Conservation (phyloP, 306 rosid species). For the Cucumis cinereus region DNA sequence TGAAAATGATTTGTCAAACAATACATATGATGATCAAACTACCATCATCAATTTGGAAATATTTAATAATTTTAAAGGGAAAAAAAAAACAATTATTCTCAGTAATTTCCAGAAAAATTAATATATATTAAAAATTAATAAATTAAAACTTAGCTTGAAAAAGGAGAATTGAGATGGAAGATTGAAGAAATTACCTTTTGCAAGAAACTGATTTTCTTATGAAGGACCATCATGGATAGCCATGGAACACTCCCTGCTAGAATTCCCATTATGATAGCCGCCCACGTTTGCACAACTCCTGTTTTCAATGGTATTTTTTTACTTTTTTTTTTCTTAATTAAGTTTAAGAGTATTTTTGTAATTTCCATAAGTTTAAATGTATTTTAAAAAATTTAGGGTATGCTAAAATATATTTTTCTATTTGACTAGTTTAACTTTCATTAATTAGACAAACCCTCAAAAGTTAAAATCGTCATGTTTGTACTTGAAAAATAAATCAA, state of each 20-base stretch:
- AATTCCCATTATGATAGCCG: slow-evolving; percentile 83
- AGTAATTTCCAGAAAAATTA: neutral
- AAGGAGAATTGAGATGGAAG: neutral
- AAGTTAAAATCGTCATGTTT: too few species aligned
- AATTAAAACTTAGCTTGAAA: neutral
- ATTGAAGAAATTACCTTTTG: slow-evolving; percentile 40
- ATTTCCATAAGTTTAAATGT: too few species aligned
- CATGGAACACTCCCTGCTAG: slow-evolving; percentile 73
- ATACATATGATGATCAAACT: neutral
- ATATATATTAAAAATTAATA: too few species aligned
- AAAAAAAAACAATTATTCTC: neutral
- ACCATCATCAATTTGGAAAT: neutral
- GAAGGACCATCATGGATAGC: slow-evolving; percentile 88
- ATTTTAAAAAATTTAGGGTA: too few species aligned
- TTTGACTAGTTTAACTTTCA: too few species aligned
- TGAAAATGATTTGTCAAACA: neutral
- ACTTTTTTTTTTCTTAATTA: too few species aligned
- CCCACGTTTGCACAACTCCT: slow-evolving; percentile 97
- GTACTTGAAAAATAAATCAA: too few species aligned
- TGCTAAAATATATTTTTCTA: too few species aligned
- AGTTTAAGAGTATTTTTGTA: too few species aligned
- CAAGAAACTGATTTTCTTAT: slow-evolving; percentile 51
- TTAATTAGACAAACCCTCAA: too few species aligned
- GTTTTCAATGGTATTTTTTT: neutral
- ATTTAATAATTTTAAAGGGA: neutral